Evolutionary conservation across 306 rosid species (phyloP).

Genomic region (Chamaecrista fasciculata): DNA sequence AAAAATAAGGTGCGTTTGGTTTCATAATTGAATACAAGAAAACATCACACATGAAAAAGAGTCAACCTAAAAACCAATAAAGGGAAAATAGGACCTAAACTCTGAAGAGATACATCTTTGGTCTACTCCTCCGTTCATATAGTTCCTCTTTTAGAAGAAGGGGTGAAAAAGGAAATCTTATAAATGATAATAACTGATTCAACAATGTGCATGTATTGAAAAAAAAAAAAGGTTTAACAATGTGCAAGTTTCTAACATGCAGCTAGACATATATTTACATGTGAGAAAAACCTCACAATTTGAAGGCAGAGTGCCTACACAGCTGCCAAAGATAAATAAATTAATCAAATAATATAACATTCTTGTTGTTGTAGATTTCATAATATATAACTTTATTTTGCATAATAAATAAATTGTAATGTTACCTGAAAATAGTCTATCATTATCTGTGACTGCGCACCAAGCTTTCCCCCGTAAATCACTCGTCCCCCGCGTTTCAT

Average conservation of each 20-base stretch:
- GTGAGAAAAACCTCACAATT: neutral
- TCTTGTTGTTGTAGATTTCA: neutral
- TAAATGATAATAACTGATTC: neutral
- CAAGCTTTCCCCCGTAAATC: slow-evolving; percentile 79
- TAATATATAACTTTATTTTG: neutral
- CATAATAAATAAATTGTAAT: neutral
- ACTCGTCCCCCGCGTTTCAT: slow-evolving; percentile 86
- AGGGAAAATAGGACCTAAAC: neutral
- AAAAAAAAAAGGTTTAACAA: neutral
- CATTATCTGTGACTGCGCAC: slow-evolving; percentile 64
- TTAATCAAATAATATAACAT: neutral
- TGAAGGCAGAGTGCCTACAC: neutral
- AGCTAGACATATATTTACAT: neutral
- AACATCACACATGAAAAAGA: too few species aligned
- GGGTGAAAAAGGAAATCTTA: neutral
- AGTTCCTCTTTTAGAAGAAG: neutral
- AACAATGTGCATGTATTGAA: too few species aligned
- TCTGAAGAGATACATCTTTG: neutral
- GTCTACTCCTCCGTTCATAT: neutral
- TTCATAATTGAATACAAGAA: too few species aligned
- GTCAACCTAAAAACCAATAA: neutral
- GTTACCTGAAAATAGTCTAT: slow-evolving; percentile 76
- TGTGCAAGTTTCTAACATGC: neutral
- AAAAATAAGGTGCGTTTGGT: neutral
- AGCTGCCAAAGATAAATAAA: neutral